Evolutionary conservation across 352 stramenopile species (phyloP).

Genomic region (Phytophthora foliorum): DNA sequence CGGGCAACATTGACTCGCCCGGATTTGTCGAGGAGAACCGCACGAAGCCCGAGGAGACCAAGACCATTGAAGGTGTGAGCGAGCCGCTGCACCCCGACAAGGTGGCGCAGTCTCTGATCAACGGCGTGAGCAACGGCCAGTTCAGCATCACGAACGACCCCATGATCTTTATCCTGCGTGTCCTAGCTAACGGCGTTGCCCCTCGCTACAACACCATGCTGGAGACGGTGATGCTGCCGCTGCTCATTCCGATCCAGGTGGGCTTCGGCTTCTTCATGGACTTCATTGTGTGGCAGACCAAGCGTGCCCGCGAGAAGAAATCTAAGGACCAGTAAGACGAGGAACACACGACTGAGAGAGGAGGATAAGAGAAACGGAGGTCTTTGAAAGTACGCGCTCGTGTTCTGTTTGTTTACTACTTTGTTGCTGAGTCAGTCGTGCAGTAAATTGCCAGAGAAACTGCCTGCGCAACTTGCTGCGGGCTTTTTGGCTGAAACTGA

Average conservation of each 20-base stretch:
- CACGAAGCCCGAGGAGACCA: slow-evolving; percentile 79
- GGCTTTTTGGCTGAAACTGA: neutral
- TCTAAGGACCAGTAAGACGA: slow-evolving; percentile 60
- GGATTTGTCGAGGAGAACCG: slow-evolving; percentile 80
- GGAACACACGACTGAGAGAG: neutral
- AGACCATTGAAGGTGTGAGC: slow-evolving; percentile 76
- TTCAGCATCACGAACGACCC: slow-evolving; percentile 88
- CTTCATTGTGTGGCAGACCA: slow-evolving; percentile 68
- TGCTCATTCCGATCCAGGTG: slow-evolving; percentile 75
- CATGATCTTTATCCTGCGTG: slow-evolving; percentile 76
- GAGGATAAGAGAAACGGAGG: slow-evolving; percentile 5
- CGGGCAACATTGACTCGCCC: slow-evolving; percentile 86
- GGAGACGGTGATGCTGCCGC: slow-evolving; percentile 74
- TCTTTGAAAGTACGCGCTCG: slow-evolving; percentile 8
- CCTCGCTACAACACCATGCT: slow-evolving; percentile 77
- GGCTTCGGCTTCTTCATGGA: slow-evolving; percentile 88
- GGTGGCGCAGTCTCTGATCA: slow-evolving; percentile 75
- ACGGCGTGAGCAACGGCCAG: slow-evolving; percentile 69
- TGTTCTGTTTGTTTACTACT: slow-evolving; percentile 15
- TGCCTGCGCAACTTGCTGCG: neutral
- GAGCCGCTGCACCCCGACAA: slow-evolving; percentile 60
- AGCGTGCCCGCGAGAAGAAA: slow-evolving; percentile 65
- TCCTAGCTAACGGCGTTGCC: slow-evolving; percentile 80
- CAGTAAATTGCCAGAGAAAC: neutral
- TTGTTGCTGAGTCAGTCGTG: slow-evolving; percentile 9